A percentile compares a stretch with the other conserved stretches of the same genome.
Evolutionary conservation across 768 basidiomycete species (phyloP).

Genomic region (Tylopilus vinaceipallidus): DNA sequence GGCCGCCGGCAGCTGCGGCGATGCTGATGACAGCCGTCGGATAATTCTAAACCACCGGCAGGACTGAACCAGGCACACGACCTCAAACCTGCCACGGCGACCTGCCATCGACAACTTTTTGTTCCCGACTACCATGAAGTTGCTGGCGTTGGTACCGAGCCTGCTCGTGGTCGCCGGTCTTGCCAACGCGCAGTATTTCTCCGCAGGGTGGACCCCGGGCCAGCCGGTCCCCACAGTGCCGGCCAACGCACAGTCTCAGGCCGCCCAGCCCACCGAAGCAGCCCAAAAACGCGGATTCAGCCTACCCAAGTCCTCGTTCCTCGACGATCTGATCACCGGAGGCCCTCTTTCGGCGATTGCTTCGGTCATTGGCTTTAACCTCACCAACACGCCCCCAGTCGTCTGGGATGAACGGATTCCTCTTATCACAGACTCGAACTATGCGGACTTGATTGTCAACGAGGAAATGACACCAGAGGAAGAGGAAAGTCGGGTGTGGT

Average conservation of each 20-base stretch:
- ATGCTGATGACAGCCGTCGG: constrained; percentile 1
- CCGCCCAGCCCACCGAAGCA: constrained; percentile 24
- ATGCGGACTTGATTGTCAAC: constrained; percentile 64
- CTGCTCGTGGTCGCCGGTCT: constrained; percentile 19
- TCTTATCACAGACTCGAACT: constrained; percentile 83
- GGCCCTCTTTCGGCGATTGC: constrained; percentile 56
- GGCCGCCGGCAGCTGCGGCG: not conserved
- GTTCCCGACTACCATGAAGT: constrained; percentile 44
- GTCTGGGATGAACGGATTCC: constrained; percentile 73
- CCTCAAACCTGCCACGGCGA: no score
- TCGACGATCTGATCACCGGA: constrained; percentile 43
- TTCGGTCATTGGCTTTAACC: constrained; percentile 63
- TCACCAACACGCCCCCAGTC: constrained; percentile 48
- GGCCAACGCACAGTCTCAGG: constrained; percentile 13
- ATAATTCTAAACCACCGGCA: no score
- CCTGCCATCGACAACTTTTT: no score
- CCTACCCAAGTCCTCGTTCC: constrained; percentile 22
- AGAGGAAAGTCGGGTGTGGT: constrained; percentile 70
- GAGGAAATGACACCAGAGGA: constrained; percentile 65
- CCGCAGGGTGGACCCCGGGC: constrained; percentile 78
- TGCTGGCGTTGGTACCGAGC: constrained; percentile 38
- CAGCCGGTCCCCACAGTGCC: constrained; percentile 45
- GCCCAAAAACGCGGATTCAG: constrained; percentile 21
- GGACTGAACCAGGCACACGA: no score
- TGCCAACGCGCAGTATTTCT: constrained; percentile 70